Conservation (phyloP, 1,139 yeast genomes). For the Starmera stellimalicola region DNA sequence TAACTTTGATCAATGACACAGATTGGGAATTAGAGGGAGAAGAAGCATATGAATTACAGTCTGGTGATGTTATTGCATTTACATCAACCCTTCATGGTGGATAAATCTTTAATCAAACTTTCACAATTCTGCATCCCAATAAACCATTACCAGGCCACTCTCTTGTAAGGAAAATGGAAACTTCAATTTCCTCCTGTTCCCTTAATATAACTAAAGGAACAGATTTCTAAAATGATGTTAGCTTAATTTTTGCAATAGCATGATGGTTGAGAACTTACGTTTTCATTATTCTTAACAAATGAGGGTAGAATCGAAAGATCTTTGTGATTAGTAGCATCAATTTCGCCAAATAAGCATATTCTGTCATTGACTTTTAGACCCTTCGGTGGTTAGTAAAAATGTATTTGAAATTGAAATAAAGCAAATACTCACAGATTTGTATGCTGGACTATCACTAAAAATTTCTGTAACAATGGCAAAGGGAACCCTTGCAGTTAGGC, state of each 20-base stretch:
- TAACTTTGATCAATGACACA: conserved; percentile 85
- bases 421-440: conserved; percentile 22
- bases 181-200: not conserved
- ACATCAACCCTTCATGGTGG: conserved; percentile 97
- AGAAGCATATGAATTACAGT: conserved; percentile 65
- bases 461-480: conserved; percentile 51
- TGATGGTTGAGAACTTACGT: conserved; percentile 10
- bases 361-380: conserved; percentile 35
- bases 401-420: not conserved
- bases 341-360: conserved; percentile 41
- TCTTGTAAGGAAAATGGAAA: conserved; percentile 37
- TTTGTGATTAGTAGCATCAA: conserved; percentile 30
- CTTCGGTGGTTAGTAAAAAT: conserved; percentile 3
- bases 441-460: conserved; percentile 39
- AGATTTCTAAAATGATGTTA: conserved; percentile 1
- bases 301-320: conserved; percentile 25
- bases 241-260: too few relatives aligned
- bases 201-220: not conserved
- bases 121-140: conserved; percentile 1
- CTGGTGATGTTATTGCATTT: conserved; percentile 73
- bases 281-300: conserved; percentile 16
- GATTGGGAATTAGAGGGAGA: conserved; percentile 97
- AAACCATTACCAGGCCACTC: conserved; percentile 34
- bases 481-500: conserved; percentile 27
- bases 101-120: conserved; percentile 22